Conservation (phyloP, 2,329 filamentous ascomycete genomes). For the Sordariomycetes sp. region DNA sequence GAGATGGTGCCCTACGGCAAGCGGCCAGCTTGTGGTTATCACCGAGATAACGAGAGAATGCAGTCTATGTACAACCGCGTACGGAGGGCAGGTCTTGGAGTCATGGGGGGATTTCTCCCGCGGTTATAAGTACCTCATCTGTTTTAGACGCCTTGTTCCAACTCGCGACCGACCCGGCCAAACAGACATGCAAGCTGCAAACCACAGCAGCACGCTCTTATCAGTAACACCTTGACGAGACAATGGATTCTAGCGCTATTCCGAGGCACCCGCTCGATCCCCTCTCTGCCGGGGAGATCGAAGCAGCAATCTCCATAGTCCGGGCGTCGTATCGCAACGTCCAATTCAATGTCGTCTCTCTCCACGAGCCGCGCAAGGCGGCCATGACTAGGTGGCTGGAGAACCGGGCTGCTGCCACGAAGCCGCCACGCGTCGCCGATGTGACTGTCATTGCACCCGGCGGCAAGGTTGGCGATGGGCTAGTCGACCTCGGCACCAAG, state of each 20-base stretch:
- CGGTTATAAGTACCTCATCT: not conserved
- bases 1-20: not conserved
- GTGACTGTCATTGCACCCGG: conserved; percentile 71
- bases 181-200: too few species aligned
- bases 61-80: not conserved
- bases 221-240: not conserved
- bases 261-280: conserved; percentile 57
- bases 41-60: not conserved
- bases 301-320: conserved; percentile 56
- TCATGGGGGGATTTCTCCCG: not conserved
- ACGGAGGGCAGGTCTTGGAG: not conserved
- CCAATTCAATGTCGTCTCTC: conserved; percentile 76
- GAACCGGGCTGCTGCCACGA: conserved; percentile 45
- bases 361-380: conserved; percentile 76
- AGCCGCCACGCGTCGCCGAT: conserved; percentile 54
- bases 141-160: not conserved
- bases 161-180: not conserved
- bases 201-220: not conserved
- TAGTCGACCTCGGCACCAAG: conserved; percentile 59
- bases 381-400: conserved; percentile 75
- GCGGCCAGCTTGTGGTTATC: not conserved
- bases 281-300: conserved; percentile 62
- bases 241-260: not conserved
- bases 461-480: conserved; percentile 72
- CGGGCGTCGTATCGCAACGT: conserved; percentile 59